A percentile compares a stretch with the other conserved stretches of the same genome.
phyloP scores from a whole-genome alignment of 179 eudicot genomes.

The Silene noctiflora region DNA sequence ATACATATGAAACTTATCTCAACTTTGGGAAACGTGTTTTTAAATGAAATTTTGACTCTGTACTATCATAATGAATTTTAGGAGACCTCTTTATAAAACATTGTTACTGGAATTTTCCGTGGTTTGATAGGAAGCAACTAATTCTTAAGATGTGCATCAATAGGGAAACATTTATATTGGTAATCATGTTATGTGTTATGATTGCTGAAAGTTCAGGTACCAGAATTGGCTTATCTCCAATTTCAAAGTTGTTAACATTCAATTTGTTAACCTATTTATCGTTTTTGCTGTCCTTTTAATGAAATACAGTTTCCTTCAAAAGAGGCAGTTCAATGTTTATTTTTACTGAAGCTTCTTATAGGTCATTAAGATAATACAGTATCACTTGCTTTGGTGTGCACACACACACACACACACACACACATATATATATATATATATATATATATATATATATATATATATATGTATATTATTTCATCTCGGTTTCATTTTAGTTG shows the following conservation, averaged over 20 bases:
- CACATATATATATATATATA: no score
- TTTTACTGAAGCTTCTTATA: neutral
- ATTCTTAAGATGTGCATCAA: neutral
- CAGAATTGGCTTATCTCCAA: no score
- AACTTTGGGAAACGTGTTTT: neutral
- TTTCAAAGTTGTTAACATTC: no score
- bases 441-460: no score
- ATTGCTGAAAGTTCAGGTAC: no score
- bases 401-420: no score
- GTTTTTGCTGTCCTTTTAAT: neutral
- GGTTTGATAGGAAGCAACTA: neutral
- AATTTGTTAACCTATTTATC: neutral
- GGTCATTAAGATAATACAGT: neutral
- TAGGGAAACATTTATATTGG: neutral
- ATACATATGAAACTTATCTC: neutral
- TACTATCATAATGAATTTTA: neutral
- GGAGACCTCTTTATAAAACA: neutral
- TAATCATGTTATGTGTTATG: neutral
- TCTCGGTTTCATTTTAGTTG: neutral
- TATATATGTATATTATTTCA: no score
- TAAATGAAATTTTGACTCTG: neutral
- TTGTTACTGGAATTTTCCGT: neutral
- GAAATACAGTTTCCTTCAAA: neutral
- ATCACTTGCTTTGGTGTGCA: neutral
- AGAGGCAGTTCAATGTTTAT: neutral